These are phyloP conservation scores for Cinnamomum chago DNA, from an alignment of 164 flowering plant genomes.

Conservation along the genomic window DNA sequence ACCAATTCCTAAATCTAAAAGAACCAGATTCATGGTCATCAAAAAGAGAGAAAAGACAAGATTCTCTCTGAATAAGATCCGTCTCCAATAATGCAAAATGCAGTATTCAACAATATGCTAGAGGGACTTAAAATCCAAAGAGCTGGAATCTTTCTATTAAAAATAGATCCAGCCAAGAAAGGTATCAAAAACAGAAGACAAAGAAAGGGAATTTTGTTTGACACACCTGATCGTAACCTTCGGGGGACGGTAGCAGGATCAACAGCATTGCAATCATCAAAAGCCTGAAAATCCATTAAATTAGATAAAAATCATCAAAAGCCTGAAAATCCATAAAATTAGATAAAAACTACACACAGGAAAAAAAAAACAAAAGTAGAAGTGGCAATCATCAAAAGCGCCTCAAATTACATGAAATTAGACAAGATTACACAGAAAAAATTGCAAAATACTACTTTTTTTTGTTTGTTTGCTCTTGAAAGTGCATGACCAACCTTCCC, in stretches of 20 bases:
- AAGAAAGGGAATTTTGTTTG: not conserved
- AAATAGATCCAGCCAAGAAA: not conserved
- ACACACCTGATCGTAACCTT: slow-evolving; percentile 69
- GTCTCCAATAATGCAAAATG: not conserved
- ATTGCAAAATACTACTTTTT: not conserved
- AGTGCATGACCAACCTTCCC: slow-evolving; percentile 33
- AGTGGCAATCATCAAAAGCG: slow-evolving; percentile 32
- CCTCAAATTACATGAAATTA: slow-evolving; percentile 26
- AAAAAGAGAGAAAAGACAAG: not conserved
- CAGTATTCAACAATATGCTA: not conserved
- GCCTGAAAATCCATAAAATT: slow-evolving; percentile 6
- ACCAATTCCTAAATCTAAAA: not conserved
- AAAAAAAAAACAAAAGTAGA: not conserved
- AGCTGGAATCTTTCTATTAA: slow-evolving; percentile 1
- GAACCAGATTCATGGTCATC: not conserved
- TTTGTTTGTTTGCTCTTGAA: not conserved
- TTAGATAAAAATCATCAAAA: slow-evolving; percentile 8
- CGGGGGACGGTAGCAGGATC: slow-evolving; percentile 65
- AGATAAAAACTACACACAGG: not conserved
- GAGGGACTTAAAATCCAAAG: not conserved
- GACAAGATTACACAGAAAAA: not conserved
- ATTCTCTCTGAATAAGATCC: not conserved
- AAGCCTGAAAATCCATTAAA: slow-evolving; percentile 31
- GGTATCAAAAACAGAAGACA: not conserved
- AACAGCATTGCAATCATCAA: slow-evolving; percentile 38